Evolutionary conservation across 805 yeast species (phyloP).

Genomic region (Sungouiella thailandica): DNA sequence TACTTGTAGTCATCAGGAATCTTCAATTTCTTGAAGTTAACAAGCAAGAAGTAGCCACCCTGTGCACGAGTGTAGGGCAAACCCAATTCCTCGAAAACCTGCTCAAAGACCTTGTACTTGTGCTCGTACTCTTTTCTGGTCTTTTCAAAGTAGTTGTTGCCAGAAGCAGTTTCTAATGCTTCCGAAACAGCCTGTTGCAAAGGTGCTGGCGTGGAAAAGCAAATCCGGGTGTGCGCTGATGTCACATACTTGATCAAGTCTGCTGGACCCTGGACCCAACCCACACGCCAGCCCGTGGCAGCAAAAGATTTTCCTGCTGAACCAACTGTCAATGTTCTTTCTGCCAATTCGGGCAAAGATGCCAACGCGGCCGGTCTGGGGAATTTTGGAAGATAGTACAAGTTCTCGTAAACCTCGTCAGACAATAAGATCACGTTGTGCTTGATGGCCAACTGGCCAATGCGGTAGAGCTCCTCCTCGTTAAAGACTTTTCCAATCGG

Average conservation of each 20-base stretch:
- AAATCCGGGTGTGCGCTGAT: slow-evolving; percentile 90
- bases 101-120: slow-evolving; percentile 70
- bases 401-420: slow-evolving; percentile 94
- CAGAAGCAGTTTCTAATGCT: slow-evolving; percentile 60
- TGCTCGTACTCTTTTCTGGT: slow-evolving; percentile 64
- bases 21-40: slow-evolving; percentile 76
- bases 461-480: slow-evolving; percentile 61
- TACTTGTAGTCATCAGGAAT: slow-evolving; percentile 68
- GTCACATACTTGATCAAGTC: slow-evolving; percentile 75
- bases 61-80: slow-evolving; percentile 88
- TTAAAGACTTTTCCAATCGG: slow-evolving; percentile 91
- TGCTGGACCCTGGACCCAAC: slow-evolving; percentile 90
- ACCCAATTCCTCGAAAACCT: slow-evolving; percentile 79
- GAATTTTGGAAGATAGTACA: slow-evolving; percentile 64
- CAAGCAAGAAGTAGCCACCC: slow-evolving; percentile 91
- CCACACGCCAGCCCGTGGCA: slow-evolving; percentile 99
- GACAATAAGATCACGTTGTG: slow-evolving; percentile 78
- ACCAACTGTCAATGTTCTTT: slow-evolving; percentile 84
- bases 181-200: slow-evolving; percentile 87
- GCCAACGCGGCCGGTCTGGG: slow-evolving; percentile 80
- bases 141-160: slow-evolving; percentile 60
- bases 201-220: slow-evolving; percentile 88
- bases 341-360: slow-evolving; percentile 62
- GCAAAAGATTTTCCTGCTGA: slow-evolving; percentile 98
- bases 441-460: slow-evolving; percentile 81